A percentile compares a stretch with the other conserved stretches of the same genome.
These are phyloP conservation scores for Blastobotrys aristatus DNA, from an alignment of 1,139 yeast species.

Conservation along the genomic window DNA sequence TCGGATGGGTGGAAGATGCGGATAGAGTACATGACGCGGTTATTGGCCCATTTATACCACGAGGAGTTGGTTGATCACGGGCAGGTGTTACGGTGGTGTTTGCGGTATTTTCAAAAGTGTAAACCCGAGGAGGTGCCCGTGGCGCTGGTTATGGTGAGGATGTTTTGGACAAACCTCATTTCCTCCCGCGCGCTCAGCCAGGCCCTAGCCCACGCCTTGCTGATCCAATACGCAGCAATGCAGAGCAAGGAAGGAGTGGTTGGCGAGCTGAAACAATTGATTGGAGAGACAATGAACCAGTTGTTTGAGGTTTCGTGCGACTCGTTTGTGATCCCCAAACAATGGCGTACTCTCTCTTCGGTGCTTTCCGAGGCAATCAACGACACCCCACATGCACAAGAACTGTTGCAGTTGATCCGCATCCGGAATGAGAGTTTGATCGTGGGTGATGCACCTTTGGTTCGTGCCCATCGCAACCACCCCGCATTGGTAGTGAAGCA, in stretches of 20 bases:
- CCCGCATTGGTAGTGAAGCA: constrained; percentile 19
- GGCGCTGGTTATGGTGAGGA: constrained; percentile 52
- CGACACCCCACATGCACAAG: constrained; percentile 22
- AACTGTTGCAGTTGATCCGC: constrained; percentile 32
- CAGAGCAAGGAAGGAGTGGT: constrained; percentile 21
- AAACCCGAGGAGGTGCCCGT: constrained; percentile 45
- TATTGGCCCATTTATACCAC: constrained; percentile 59
- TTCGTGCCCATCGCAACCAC: constrained; percentile 22
- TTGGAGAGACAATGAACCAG: constrained; percentile 20
- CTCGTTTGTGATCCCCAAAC: constrained; percentile 69
- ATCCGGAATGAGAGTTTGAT: constrained; percentile 30
- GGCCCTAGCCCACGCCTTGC: constrained; percentile 29
- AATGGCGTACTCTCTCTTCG: constrained; percentile 61
- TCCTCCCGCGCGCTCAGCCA: constrained; percentile 40
- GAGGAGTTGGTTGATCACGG: constrained; percentile 63
- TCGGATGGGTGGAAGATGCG: constrained; percentile 43
- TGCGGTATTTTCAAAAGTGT: constrained; percentile 51
- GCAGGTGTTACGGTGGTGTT: constrained; percentile 57
- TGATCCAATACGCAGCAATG: constrained; percentile 21
- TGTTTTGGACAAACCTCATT: constrained; percentile 68
- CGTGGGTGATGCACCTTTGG: constrained; percentile 24
- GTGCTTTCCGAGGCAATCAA: constrained; percentile 43
- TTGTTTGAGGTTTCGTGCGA: constrained; percentile 56
- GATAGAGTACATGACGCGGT: constrained; percentile 54
- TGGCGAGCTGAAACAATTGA: constrained; percentile 23